Base-by-base conservation (phyloP, 345 rosid species). In the Pugionium dolabratum region DNA sequence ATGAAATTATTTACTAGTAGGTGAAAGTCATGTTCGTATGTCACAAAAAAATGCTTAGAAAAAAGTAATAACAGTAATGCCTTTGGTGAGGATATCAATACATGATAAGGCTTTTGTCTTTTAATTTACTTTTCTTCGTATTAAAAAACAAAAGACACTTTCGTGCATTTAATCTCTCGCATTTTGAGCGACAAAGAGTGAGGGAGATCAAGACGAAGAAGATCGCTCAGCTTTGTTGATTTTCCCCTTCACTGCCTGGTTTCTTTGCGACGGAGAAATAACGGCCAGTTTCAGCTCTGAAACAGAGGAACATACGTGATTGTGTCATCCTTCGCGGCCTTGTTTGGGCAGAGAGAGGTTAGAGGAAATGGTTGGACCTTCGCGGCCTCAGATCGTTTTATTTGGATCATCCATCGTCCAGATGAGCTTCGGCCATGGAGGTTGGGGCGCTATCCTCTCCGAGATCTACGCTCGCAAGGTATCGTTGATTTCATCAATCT, bases 371-470 rank as follows among this genome's bases (percentile, higher is more conserved):
- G 97, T 79, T 78, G 95, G 91, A 81, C 97, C 95, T 0, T 43
- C 64, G 3, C 79, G 99, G 70, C 97, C 95, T 54, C 97, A 85
- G 82, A 85, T 95, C 67, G 91, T 95, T 63, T 87, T 95, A 32
- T 95, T 95, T 45, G 99, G 97, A 47, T 95, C 99, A 9, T 95
- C 99, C 75, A 91, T 91, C 57, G 99, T 91, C 44, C 97, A 95
- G 73, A 87, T 87, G 69, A 80, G 97, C 79, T 95, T 82, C 77
- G 81, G 89, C 76, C 87, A 87, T 75, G 88, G 83, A 67, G 97
- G 99, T 46, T 95, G 97, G 99, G 99, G 96, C 0, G 83, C 97
- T 51, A 81, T 85, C 68, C 93, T 91, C 72, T 74, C 95, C 42
- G 97, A 95, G 70, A 56, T 95, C 62, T 95, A 91, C 72, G 80